phyloP scores from a whole-genome alignment of 192 early-diverging fungal genomes.

The Mortierella hygrophila region DNA sequence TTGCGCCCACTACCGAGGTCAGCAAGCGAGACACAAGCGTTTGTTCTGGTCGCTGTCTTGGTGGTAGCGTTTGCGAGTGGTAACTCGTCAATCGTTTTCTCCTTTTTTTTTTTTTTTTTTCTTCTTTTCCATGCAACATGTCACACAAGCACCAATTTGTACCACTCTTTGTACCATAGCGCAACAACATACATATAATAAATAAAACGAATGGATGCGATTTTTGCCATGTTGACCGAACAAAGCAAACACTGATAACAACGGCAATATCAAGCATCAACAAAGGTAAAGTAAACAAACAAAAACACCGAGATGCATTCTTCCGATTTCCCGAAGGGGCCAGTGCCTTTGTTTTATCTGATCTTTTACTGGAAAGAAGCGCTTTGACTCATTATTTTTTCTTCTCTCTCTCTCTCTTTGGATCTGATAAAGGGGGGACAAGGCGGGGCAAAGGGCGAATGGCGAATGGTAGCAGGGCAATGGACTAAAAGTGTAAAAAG shows the following conservation, averaged over 20 bases:
- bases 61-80: constrained; percentile 44
- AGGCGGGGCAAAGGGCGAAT: background rate
- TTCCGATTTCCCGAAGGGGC: background rate
- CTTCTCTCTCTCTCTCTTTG: background rate
- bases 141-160: background rate
- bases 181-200: background rate
- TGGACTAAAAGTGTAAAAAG: too few species aligned
- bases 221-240: background rate
- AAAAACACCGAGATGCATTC: background rate
- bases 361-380: background rate
- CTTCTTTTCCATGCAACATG: background rate
- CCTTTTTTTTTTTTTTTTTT: background rate
- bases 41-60: constrained; percentile 42
- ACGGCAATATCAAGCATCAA: too few species aligned
- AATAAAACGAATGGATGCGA: constrained; percentile 4
- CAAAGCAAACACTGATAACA: too few species aligned
- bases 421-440: background rate
- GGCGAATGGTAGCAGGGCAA: background rate
- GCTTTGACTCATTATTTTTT: background rate
- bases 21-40: constrained; percentile 18
- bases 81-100: background rate
- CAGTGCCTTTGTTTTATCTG: background rate
- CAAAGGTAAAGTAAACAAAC: background rate
- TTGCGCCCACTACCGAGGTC: background rate
- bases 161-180: constrained; percentile 10